phyloP scores from a whole-genome alignment of 805 yeast genomes.

The Maudiozyma pseudohumilis region DNA sequence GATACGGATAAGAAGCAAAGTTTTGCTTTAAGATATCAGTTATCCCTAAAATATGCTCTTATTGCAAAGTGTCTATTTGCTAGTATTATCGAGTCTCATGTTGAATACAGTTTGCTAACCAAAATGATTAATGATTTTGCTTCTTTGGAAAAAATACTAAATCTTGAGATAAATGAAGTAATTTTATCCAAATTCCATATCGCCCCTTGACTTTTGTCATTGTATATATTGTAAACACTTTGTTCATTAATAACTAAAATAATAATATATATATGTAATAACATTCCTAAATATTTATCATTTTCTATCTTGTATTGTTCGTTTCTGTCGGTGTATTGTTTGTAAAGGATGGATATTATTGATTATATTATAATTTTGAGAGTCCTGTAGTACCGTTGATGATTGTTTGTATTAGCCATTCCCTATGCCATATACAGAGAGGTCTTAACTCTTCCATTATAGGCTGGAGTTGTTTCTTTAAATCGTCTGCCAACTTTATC shows the following conservation, averaged over 20 bases:
- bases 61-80: conserved; percentile 23
- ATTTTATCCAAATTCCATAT: conserved; percentile 3
- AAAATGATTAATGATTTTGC: conserved; percentile 21
- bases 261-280: background rate
- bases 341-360: background rate
- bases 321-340: background rate
- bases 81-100: conserved; percentile 16
- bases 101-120: conserved; percentile 22
- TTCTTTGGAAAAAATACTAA: conserved; percentile 14
- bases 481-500: too few species aligned
- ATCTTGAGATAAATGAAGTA: conserved; percentile 3
- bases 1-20: conserved; percentile 13
- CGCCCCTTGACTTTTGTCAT: background rate
- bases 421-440: too few species aligned
- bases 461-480: too few species aligned
- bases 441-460: too few species aligned
- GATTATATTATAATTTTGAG: background rate
- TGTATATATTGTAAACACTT: background rate
- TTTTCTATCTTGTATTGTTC: background rate
- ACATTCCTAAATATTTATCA: background rate
- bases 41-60: conserved; percentile 21
- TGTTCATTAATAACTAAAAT: background rate
- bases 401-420: conserved; percentile 27
- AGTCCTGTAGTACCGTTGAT: conserved; percentile 19
- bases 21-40: conserved; percentile 22